phyloP scores from a whole-genome alignment of 2,329 filamentous ascomycete species.

The Talaromyces sp. region DNA sequence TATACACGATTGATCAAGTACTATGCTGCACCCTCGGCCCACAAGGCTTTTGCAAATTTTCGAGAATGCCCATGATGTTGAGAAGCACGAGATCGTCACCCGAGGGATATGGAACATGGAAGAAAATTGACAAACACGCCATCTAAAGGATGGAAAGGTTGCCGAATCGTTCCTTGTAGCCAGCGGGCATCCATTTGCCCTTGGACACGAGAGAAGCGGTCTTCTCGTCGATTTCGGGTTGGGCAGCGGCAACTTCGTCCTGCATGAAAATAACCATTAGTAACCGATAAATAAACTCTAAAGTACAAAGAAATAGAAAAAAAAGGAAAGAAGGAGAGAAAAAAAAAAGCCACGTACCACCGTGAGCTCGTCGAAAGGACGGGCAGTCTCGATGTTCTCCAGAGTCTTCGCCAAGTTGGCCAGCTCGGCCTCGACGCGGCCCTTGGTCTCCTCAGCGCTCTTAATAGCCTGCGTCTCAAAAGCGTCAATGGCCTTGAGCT shows the following conservation, averaged over 20 bases:
- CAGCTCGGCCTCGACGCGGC: conserved; percentile 90
- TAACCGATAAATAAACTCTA: not conserved
- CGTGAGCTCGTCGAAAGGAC: conserved; percentile 95
- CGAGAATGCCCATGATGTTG: conserved; percentile 17
- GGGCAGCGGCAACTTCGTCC: conserved; percentile 92
- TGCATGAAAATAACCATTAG: conserved; percentile 35
- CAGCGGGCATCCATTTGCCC: conserved; percentile 96
- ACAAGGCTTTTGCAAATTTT: conserved; percentile 12
- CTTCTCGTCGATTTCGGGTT: conserved; percentile 97
- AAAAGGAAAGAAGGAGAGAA: not conserved
- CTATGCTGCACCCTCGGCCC: conserved; percentile 11
- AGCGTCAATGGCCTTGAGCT: conserved; percentile 96
- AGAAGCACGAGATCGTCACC: conserved; percentile 15
- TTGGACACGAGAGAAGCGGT: conserved; percentile 91
- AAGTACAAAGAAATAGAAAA: not conserved
- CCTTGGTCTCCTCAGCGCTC: conserved; percentile 96
- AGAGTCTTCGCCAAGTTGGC: conserved; percentile 90
- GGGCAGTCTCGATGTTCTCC: conserved; percentile 93
- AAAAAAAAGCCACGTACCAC: conserved; percentile 64
- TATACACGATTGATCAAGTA: conserved; percentile 35
- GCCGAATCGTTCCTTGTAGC: conserved; percentile 99
- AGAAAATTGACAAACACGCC: not conserved
- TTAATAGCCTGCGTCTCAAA: conserved; percentile 96
- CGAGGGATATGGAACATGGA: conserved; percentile 18
- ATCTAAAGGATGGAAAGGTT: conserved; percentile 87